Base-by-base conservation (phyloP, 352 stramenopile genomes). In the Globisporangium nagaii region DNA sequence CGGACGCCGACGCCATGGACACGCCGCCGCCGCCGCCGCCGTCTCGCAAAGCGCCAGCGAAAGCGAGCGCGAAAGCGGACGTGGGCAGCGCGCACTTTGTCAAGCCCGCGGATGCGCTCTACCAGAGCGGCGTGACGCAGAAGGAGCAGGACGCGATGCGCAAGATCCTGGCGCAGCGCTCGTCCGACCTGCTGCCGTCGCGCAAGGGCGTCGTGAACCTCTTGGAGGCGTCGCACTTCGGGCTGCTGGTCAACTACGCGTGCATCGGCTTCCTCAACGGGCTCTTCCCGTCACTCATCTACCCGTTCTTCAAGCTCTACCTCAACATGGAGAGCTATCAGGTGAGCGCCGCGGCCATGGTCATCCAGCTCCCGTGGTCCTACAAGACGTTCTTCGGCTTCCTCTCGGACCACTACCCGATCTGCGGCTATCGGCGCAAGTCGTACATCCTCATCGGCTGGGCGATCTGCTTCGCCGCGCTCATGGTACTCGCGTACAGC, bases 331-430 rank as follows among this genome's bases (percentile, higher is more conserved):
- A 83, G 51, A 73, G 74, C 46, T 88, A 84, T 52, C 75, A 87
- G 44, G 75, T 78, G 17, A 73, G 62, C 19, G 75, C 76, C 2
- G 79, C 79, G 0, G 58, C 55, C 0, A 65, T 76, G 24, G 75
- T 90, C 25, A 82, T 88, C 54, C 63, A 70, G 43, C 59, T 90
- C 22, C 75, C 75, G 11, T 90, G 79, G 71, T 85, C 79, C 8
- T 86, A 88, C 62, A 88, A 90, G 62, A 88, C 76, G n/a, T 66
- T 90, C 25, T 88, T 88, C 58, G 80, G 77, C 19, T 56, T 85
- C 36, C 58, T 90, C 41, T 85, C 75, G 19, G 77, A 90, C 55
- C 74, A 84, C 50, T 55, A 79, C 6, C 79, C 77, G 17, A 83
- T 90, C 44, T 57, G 63, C 19, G 79, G 79, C 11, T 86, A 81